Evolutionary conservation across 164 flowering plant species (phyloP).

Genomic region (Buxus sempervirens): DNA sequence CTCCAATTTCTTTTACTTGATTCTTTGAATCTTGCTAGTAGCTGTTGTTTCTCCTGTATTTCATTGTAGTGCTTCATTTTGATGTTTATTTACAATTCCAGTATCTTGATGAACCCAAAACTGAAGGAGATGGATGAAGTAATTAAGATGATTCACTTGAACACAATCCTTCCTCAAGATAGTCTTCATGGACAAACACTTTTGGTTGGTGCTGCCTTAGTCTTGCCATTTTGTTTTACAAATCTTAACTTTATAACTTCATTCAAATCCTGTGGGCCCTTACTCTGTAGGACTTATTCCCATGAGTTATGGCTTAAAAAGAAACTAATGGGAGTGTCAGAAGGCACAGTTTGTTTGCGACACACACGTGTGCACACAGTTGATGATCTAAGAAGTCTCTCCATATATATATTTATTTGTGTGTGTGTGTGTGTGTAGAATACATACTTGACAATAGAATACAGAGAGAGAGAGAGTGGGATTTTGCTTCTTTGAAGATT

Average conservation of each 20-base stretch:
- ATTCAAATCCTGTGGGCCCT: not conserved
- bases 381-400: too few relatives aligned
- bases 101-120: constrained; percentile 76
- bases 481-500: too few relatives aligned
- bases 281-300: not conserved
- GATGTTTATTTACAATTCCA: constrained; percentile 26
- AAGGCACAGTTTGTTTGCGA: not conserved
- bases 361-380: not conserved
- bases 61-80: constrained; percentile 1
- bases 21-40: not conserved
- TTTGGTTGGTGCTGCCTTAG: constrained; percentile 60
- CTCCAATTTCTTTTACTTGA: constrained; percentile 1
- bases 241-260: not conserved
- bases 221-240: constrained; percentile 14
- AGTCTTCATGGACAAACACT: constrained; percentile 45
- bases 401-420: too few relatives aligned
- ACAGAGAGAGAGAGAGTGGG: too few relatives aligned
- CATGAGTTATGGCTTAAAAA: not conserved
- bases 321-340: not conserved
- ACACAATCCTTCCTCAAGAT: constrained; percentile 23
- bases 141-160: constrained; percentile 59
- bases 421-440: too few relatives aligned
- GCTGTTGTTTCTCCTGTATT: constrained; percentile 3
- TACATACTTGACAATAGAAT: too few relatives aligned
- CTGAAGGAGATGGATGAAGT: constrained; percentile 93